A percentile compares a stretch with the other conserved stretches of the same genome.
phyloP scores from a whole-genome alignment of 345 rosid species.

The Toxicodendron radicans region DNA sequence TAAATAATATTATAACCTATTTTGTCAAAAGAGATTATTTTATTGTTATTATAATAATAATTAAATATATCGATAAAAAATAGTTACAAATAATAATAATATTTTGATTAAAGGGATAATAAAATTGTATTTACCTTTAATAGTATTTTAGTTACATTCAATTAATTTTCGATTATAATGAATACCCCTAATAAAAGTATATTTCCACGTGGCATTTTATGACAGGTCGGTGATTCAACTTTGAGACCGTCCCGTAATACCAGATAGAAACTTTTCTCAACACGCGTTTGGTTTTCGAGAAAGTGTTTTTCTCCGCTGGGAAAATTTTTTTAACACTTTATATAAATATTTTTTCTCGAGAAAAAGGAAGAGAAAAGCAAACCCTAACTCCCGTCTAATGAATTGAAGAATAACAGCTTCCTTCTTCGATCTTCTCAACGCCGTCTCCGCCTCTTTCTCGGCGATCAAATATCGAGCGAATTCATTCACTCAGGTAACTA shows the following conservation, averaged over 20 bases:
- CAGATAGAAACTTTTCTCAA: slow-evolving; percentile 26
- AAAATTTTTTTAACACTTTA: slow-evolving; percentile 28
- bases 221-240: slow-evolving; percentile 12
- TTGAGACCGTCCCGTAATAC: not conserved
- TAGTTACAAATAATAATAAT: too few species aligned
- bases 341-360: slow-evolving; percentile 17
- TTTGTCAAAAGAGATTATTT: too few species aligned
- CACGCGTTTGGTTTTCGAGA: slow-evolving; percentile 50
- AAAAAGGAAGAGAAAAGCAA: slow-evolving; percentile 4
- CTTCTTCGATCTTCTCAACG: slow-evolving; percentile 6
- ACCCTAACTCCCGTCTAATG: slow-evolving; percentile 31
- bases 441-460: slow-evolving; percentile 11
- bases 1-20: too few species aligned
- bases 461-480: slow-evolving; percentile 15
- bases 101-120: too few species aligned
- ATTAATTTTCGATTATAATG: too few species aligned
- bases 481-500: slow-evolving; percentile 8
- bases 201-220: slow-evolving; percentile 20
- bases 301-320: slow-evolving; percentile 36
- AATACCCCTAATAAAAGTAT: too few species aligned
- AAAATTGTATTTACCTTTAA: too few species aligned
- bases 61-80: too few species aligned
- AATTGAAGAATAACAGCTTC: slow-evolving; percentile 13
- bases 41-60: too few species aligned
- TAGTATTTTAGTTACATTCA: too few species aligned